A percentile compares a stretch with the other conserved stretches of the same genome.
Conservation (phyloP, 1,284 basidiomycete genomes). For the Marasmius sp. region DNA sequence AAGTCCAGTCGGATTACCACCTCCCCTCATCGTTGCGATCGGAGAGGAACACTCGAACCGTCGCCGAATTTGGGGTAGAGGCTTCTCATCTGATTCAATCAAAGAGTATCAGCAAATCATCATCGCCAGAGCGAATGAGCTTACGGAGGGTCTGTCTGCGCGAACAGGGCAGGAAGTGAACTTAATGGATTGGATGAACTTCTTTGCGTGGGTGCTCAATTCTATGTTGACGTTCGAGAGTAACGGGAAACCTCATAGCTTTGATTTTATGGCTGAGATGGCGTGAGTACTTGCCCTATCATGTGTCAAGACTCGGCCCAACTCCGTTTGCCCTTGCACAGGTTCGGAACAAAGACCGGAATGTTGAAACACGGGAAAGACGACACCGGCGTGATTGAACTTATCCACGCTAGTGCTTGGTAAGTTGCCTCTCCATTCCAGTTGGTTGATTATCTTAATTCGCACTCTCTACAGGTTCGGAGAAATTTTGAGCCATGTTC, state of each 20-base stretch:
- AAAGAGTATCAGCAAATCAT: no score
- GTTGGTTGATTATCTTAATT: background rate
- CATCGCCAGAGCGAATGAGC: no score
- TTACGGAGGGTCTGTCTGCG: no score
- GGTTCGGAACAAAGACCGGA: conserved; percentile 51
- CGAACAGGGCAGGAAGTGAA: no score
- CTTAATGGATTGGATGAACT: no score
- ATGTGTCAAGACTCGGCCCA: no score
- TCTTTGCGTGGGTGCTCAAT: no score
- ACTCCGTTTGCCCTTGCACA: conserved; percentile 14
- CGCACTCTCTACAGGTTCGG: conserved; percentile 22
- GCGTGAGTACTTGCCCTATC: conserved; percentile 37
- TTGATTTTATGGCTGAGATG: conserved; percentile 66
- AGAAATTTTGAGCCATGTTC: conserved; percentile 35
- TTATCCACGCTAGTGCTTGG: conserved; percentile 33
- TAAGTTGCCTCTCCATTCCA: background rate
- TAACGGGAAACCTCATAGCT: conserved; percentile 38
- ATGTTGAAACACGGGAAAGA: conserved; percentile 38
- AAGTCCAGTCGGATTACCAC: no score
- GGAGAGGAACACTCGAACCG: no score
- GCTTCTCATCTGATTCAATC: no score
- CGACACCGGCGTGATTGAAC: conserved; percentile 31
- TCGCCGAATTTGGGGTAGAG: no score
- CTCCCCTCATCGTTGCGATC: no score
- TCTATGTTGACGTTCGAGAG: conserved; percentile 33